Evolutionary conservation across 1,284 basidiomycete genomes (phyloP).

Genomic region (Xerocomus nothofagi): DNA sequence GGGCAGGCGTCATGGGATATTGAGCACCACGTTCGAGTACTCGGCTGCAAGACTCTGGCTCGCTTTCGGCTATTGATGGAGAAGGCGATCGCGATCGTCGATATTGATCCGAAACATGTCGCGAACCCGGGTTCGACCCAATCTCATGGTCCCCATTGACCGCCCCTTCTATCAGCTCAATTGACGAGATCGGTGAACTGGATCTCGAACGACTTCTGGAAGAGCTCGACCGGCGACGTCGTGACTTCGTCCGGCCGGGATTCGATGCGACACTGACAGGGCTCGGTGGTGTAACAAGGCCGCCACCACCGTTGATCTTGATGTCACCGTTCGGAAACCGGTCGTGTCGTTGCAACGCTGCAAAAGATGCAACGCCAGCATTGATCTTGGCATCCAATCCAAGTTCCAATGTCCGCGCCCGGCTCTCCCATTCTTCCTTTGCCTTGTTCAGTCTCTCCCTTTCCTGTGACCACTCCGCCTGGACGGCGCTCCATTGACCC

Average conservation of each 20-base stretch:
- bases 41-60: slow-evolving; percentile 35
- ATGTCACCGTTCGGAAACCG: slow-evolving; percentile 37
- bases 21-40: slow-evolving; percentile 29
- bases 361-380: slow-evolving; percentile 44
- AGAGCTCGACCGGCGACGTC: slow-evolving; percentile 36
- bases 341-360: slow-evolving; percentile 39
- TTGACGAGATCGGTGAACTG: slow-evolving; percentile 36
- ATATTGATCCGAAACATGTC: slow-evolving; percentile 31
- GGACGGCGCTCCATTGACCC: slow-evolving; percentile 65
- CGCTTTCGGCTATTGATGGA: slow-evolving; percentile 43
- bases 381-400: slow-evolving; percentile 47
- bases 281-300: slow-evolving; percentile 71
- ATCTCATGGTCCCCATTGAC: slow-evolving; percentile 23
- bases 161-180: slow-evolving; percentile 35
- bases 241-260: slow-evolving; percentile 41
- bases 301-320: slow-evolving; percentile 41
- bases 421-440: slow-evolving; percentile 80
- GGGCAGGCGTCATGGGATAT: slow-evolving; percentile 46
- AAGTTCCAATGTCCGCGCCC: slow-evolving; percentile 44
- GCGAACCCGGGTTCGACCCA: slow-evolving; percentile 23
- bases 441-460: slow-evolving; percentile 73
- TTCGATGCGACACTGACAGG: slow-evolving; percentile 68
- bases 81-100: slow-evolving; percentile 37
- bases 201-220: slow-evolving; percentile 33
- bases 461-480: slow-evolving; percentile 82